phyloP scores from a whole-genome alignment of 108 stramenopile genomes.

The Pseudonitzschia multiseries region DNA sequence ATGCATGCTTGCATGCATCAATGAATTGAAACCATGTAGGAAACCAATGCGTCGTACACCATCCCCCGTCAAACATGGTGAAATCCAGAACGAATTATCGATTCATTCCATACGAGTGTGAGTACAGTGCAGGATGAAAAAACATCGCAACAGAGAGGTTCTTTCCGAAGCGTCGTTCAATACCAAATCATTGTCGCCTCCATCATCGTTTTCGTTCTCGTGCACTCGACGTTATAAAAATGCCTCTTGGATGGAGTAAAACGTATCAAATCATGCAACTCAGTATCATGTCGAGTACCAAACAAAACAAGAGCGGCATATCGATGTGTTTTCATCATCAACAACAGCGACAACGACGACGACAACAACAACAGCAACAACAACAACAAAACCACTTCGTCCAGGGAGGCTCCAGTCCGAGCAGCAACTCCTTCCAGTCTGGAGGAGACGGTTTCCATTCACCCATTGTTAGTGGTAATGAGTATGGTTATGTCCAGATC shows the following conservation, averaged over 20 bases:
- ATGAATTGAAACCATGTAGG: not conserved
- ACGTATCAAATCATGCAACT: not conserved
- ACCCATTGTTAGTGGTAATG: not conserved
- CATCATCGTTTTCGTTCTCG: too few species aligned
- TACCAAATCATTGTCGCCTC: too few species aligned
- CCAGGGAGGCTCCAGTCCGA: not conserved
- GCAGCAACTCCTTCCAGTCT: not conserved
- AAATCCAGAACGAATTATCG: not conserved
- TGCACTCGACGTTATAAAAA: too few species aligned
- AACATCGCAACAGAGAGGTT: not conserved
- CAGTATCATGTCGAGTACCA: not conserved
- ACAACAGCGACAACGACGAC: too few species aligned
- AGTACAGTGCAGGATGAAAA: not conserved
- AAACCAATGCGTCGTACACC: not conserved
- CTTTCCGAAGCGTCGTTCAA: too few species aligned
- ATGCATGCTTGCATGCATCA: too few species aligned
- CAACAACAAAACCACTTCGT: not conserved
- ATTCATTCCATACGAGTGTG: not conserved
- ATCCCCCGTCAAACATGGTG: not conserved
- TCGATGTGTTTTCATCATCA: not conserved
- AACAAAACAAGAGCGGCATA: not conserved
- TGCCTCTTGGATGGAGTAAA: not conserved
- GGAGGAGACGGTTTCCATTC: not conserved
- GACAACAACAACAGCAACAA: not conserved
- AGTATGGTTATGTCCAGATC: not conserved